Percentiles rank a stretch among this genome's conserved stretches.
These are phyloP conservation scores for Verticillium nonalfalfae DNA, from an alignment of 2,329 filamentous ascomycete genomes.

Conservation along the genomic window DNA sequence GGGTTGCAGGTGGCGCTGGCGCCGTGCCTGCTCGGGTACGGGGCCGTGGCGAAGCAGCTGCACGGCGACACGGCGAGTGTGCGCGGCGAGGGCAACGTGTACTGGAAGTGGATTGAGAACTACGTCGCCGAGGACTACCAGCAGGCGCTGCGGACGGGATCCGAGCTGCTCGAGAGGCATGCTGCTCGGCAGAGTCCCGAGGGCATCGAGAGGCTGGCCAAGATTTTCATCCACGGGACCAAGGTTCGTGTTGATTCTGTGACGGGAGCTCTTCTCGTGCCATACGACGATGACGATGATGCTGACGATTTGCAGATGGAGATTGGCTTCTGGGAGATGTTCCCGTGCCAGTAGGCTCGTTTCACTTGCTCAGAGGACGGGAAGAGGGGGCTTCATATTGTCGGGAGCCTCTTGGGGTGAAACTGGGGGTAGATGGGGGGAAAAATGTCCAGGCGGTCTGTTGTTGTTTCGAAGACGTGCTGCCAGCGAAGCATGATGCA, in stretches of 20 bases:
- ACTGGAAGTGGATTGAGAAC: slow-evolving; percentile 88
- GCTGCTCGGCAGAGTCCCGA: slow-evolving; percentile 65
- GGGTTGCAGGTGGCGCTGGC: slow-evolving; percentile 79
- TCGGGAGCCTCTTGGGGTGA: background rate
- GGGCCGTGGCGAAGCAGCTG: slow-evolving; percentile 67
- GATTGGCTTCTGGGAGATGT: slow-evolving; percentile 51
- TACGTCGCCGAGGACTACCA: slow-evolving; percentile 78
- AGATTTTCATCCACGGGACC: slow-evolving; percentile 83
- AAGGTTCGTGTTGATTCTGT: slow-evolving; percentile 41
- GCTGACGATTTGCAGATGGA: slow-evolving; percentile 33
- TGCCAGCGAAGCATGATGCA: no score
- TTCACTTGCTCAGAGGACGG: background rate
- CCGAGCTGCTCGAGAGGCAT: slow-evolving; percentile 71
- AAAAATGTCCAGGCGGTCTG: background rate
- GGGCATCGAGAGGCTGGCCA: slow-evolving; percentile 74
- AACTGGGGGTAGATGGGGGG: background rate
- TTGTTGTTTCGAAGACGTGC: no score
- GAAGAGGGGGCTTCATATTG: background rate
- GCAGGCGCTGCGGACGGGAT: slow-evolving; percentile 63
- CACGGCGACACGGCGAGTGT: slow-evolving; percentile 55
- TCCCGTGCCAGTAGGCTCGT: slow-evolving; percentile 20
- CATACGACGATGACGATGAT: no score
- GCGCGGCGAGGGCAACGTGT: slow-evolving; percentile 57
- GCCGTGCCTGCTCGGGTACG: slow-evolving; percentile 87
- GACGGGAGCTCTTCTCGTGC: no score